phyloP scores from a whole-genome alignment of 305 asterid genomes.

The Euphrasia arctica region DNA sequence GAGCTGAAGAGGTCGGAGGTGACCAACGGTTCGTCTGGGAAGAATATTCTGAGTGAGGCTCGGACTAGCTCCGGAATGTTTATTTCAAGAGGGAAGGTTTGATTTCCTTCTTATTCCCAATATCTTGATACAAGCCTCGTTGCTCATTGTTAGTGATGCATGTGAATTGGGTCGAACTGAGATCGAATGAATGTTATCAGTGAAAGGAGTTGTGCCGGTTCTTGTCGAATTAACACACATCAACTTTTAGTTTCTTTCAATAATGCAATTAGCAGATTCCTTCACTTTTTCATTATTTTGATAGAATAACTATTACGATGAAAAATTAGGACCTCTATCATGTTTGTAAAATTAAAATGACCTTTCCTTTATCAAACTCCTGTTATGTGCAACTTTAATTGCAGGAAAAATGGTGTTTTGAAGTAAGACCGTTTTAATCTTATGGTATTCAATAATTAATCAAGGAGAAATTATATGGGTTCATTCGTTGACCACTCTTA shows the following conservation, averaged over 20 bases:
- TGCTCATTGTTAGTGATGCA: neutral
- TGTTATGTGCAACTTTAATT: conserved; percentile 1
- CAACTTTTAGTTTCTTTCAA: neutral
- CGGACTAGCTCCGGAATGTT: conserved; percentile 99
- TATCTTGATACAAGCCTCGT: conserved; percentile 1
- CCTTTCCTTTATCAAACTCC: conserved; percentile 10
- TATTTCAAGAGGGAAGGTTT: conserved; percentile 71
- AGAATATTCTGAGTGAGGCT: conserved; percentile 70
- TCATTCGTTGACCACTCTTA: conserved; percentile 14
- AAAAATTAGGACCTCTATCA: too few relatives aligned
- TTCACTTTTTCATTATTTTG: neutral
- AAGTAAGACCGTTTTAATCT: neutral
- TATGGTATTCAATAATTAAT: neutral
- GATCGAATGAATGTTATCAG: too few relatives aligned
- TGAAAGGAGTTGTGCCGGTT: neutral
- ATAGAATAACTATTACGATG: too few relatives aligned
- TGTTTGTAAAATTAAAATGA: conserved; percentile 19
- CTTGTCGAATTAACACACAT: neutral
- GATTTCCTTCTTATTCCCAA: conserved; percentile 18
- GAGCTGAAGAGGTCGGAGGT: conserved; percentile 92
- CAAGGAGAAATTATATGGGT: neutral
- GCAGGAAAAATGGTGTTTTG: conserved; percentile 13
- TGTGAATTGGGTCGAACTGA: too few relatives aligned
- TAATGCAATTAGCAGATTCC: conserved; percentile 3
- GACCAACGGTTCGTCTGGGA: conserved; percentile 77